These are phyloP conservation scores for Scheffersomyces stipitis DNA, from an alignment of 805 yeast species.

Conservation along the genomic window DNA sequence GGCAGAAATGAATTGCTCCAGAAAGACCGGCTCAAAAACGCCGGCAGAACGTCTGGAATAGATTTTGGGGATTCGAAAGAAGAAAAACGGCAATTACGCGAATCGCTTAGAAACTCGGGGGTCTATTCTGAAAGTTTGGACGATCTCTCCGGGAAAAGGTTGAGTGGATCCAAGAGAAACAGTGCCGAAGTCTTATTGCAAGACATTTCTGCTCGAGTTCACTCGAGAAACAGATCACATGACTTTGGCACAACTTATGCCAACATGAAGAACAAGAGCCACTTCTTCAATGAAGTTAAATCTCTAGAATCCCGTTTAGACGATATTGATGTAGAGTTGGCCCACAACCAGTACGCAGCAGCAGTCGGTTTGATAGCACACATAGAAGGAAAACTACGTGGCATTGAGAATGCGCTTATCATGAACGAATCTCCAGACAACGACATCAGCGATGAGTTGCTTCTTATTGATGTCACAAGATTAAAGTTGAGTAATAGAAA, in stretches of 20 bases:
- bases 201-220: slow-evolving; percentile 61
- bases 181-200: slow-evolving; percentile 49
- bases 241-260: slow-evolving; percentile 32
- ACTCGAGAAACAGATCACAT: slow-evolving; percentile 54
- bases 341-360: slow-evolving; percentile 54
- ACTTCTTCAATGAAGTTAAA: slow-evolving; percentile 47
- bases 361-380: slow-evolving; percentile 43
- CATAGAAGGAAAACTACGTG: slow-evolving; percentile 32
- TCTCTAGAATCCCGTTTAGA: slow-evolving; percentile 62
- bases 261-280: slow-evolving; percentile 21
- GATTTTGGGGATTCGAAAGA: slow-evolving; percentile 25
- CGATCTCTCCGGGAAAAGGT: slow-evolving; percentile 29
- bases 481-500: slow-evolving; percentile 40
- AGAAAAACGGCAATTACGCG: slow-evolving; percentile 39
- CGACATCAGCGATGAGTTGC: slow-evolving; percentile 22
- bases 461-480: slow-evolving; percentile 41
- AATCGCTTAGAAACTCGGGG: slow-evolving; percentile 51
- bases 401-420: slow-evolving; percentile 26
- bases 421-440: slow-evolving; percentile 8
- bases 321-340: slow-evolving; percentile 66
- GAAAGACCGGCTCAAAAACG: slow-evolving; percentile 24
- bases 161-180: slow-evolving; percentile 25
- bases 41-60: slow-evolving; percentile 9
- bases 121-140: slow-evolving; percentile 34
- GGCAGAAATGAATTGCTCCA: slow-evolving; percentile 55